phyloP scores from a whole-genome alignment of 352 stramenopile species.

The Lagenidium sp. region DNA sequence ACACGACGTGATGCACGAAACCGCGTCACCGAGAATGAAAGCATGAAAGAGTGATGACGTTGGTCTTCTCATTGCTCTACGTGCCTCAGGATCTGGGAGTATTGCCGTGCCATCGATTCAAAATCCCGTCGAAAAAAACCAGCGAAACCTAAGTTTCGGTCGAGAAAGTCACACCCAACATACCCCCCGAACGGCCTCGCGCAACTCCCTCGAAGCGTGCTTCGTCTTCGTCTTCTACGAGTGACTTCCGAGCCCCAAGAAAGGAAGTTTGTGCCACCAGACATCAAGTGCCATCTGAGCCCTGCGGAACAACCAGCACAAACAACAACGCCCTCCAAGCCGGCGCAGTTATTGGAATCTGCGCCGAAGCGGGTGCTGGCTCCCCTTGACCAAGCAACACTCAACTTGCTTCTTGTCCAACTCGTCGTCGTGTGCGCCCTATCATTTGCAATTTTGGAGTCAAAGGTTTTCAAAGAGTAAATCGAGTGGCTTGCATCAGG shows the following conservation, averaged over 20 bases:
- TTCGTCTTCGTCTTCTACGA: too few relatives aligned
- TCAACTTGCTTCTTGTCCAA: constrained; percentile 1
- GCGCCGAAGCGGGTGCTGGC: neutral
- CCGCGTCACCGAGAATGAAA: too few relatives aligned
- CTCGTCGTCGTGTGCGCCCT: constrained; percentile 2
- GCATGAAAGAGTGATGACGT: too few relatives aligned
- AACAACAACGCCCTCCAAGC: neutral
- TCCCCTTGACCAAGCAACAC: neutral
- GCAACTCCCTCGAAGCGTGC: constrained; percentile 1
- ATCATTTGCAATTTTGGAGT: constrained; percentile 1
- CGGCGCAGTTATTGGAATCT: neutral
- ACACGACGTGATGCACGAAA: too few relatives aligned
- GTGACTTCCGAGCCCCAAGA: neutral
- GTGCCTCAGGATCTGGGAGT: too few relatives aligned
- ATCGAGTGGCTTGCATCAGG: neutral
- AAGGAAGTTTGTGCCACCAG: neutral
- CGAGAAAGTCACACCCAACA: too few relatives aligned
- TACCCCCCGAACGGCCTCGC: neutral
- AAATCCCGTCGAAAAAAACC: too few relatives aligned
- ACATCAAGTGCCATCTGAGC: neutral
- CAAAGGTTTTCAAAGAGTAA: neutral
- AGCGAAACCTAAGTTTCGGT: too few relatives aligned
- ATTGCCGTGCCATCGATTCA: too few relatives aligned
- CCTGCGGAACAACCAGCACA: neutral
- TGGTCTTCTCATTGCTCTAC: too few relatives aligned